phyloP scores from a whole-genome alignment of 2,329 filamentous ascomycete genomes.

The Aureobasidium namibiae region DNA sequence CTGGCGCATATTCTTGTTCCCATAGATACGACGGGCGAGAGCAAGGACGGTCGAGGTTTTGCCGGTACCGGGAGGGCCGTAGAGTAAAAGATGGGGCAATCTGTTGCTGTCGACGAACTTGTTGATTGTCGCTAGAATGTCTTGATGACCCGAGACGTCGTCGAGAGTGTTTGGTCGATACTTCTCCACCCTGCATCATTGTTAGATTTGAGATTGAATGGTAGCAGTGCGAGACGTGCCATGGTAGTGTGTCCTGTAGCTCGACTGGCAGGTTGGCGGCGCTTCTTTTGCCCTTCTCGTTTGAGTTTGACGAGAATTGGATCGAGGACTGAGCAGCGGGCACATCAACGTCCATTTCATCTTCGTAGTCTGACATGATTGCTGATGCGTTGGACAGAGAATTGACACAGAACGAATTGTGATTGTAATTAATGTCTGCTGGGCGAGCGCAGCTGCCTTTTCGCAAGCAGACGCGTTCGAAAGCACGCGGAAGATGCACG shows the following conservation, averaged over 20 bases:
- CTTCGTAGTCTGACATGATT: slow-evolving; percentile 49
- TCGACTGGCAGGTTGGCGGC: slow-evolving; percentile 90
- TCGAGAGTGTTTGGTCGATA: slow-evolving; percentile 82
- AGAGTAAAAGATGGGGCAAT: slow-evolving; percentile 89
- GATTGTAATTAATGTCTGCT: neutral
- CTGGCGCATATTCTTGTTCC: slow-evolving; percentile 83
- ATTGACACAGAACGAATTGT: neutral
- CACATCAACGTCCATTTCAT: slow-evolving; percentile 59
- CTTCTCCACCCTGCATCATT: slow-evolving; percentile 72
- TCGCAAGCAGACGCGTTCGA: neutral
- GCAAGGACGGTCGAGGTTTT: slow-evolving; percentile 97
- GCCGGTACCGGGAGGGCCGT: slow-evolving; percentile 91
- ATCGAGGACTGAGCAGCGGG: slow-evolving; percentile 43
- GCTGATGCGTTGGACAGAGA: neutral
- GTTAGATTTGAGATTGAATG: slow-evolving; percentile 15
- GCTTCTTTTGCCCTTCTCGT: slow-evolving; percentile 77
- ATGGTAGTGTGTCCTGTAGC: slow-evolving; percentile 87
- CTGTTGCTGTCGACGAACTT: slow-evolving; percentile 93
- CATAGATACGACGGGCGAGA: slow-evolving; percentile 87
- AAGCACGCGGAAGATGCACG: neutral
- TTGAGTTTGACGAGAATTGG: slow-evolving; percentile 63
- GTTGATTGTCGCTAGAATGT: slow-evolving; percentile 96
- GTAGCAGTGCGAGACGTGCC: slow-evolving; percentile 44
- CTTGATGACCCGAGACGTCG: slow-evolving; percentile 93
- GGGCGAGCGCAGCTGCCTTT: neutral